phyloP scores from a whole-genome alignment of 1,284 basidiomycete species.

The Cronartium ribicola region DNA sequence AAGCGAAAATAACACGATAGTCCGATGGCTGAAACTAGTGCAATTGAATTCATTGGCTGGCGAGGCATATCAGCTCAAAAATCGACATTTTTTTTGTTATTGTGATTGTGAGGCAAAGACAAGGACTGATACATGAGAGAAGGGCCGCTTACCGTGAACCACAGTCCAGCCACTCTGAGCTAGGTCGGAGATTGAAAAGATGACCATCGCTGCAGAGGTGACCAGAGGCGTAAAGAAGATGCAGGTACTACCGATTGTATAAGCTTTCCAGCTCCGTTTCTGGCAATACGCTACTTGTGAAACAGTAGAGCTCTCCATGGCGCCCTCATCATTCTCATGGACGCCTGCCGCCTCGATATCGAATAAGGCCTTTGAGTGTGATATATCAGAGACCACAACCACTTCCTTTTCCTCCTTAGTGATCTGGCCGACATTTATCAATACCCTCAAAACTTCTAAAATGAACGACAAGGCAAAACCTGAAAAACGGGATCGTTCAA shows the following conservation, averaged over 20 bases:
- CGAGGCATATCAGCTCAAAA: too few relatives aligned
- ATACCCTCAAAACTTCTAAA: neutral
- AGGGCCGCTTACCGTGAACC: neutral
- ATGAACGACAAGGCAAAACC: neutral
- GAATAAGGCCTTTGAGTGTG: neutral
- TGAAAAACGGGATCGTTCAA: too few relatives aligned
- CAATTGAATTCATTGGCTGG: slow-evolving; percentile 3
- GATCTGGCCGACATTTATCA: slow-evolving; percentile 1
- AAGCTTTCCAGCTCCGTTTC: neutral
- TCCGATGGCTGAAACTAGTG: neutral
- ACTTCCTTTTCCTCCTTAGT: slow-evolving; percentile 1
- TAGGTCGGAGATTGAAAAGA: neutral
- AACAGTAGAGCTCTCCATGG: neutral
- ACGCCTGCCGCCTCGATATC: neutral
- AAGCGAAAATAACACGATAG: slow-evolving; percentile 1
- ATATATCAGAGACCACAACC: neutral
- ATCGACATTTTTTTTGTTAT: too few relatives aligned
- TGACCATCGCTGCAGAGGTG: neutral
- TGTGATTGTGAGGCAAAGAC: too few relatives aligned
- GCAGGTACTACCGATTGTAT: neutral
- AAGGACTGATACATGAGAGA: neutral
- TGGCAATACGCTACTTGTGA: neutral
- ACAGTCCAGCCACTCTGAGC: slow-evolving; percentile 1
- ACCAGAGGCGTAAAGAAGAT: neutral
- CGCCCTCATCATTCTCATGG: neutral